phyloP scores from a whole-genome alignment of 495 filamentous ascomycete genomes.

The Pseudoneurospora amorphoporcata region DNA sequence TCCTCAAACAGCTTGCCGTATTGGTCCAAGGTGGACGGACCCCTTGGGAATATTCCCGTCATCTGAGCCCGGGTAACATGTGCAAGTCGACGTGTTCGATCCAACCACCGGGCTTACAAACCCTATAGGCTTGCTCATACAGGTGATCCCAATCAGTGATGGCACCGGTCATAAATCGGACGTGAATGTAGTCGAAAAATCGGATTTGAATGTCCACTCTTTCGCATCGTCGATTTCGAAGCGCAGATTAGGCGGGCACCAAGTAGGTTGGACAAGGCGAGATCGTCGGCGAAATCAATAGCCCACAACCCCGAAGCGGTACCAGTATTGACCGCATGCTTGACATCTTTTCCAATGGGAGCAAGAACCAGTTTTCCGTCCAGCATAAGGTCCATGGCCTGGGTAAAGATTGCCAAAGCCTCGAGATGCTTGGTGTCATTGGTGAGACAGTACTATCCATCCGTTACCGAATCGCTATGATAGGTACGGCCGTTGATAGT shows the following conservation, averaged over 20 bases:
- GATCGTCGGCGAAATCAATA: slow-evolving; percentile 22
- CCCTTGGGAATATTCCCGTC: slow-evolving; percentile 28
- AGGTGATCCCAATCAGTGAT: slow-evolving; percentile 40
- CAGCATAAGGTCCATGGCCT: not conserved
- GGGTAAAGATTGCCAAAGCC: not conserved
- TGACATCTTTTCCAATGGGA: not conserved
- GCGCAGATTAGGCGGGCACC: slow-evolving; percentile 43
- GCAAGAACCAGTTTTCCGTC: not conserved
- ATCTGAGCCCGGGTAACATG: slow-evolving; percentile 22
- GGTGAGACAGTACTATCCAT: not conserved
- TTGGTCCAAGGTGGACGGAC: slow-evolving; percentile 23
- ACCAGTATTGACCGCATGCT: slow-evolving; percentile 8
- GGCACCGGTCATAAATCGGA: slow-evolving; percentile 38
- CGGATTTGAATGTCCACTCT: slow-evolving; percentile 36
- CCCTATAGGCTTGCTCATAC: slow-evolving; percentile 33
- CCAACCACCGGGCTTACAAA: slow-evolving; percentile 39
- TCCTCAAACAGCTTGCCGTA: slow-evolving; percentile 26
- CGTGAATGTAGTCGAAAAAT: slow-evolving; percentile 46
- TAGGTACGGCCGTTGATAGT: slow-evolving; percentile 28
- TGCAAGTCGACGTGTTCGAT: slow-evolving; percentile 40
- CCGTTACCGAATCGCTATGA: slow-evolving; percentile 13
- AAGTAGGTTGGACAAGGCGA: slow-evolving; percentile 41
- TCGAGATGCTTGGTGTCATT: not conserved
- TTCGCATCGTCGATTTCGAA: slow-evolving; percentile 47
- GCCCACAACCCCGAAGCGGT: slow-evolving; percentile 20